Percentiles rank a stretch among this genome's conserved stretches.
Evolutionary conservation across 225 moss, liverwort and hornwort genomes (phyloP).

Genomic region (Polytrichum formosum): DNA sequence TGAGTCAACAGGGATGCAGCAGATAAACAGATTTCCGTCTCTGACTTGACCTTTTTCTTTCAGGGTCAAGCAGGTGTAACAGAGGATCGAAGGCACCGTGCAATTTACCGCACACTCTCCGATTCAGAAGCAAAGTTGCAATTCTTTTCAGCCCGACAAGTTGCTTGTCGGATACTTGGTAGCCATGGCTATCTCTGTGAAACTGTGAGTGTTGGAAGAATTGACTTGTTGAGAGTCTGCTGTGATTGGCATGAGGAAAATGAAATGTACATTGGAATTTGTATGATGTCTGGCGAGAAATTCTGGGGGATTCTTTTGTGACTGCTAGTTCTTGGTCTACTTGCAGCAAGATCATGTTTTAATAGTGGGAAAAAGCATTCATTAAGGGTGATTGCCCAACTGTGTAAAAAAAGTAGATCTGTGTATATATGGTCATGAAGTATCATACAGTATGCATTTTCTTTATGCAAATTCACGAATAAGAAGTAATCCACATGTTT

Average conservation of each 20-base stretch:
- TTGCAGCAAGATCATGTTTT: background rate
- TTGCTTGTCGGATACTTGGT: conserved; percentile 90
- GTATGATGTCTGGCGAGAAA: too few species aligned
- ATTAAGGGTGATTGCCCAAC: background rate
- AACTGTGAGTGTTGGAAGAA: conserved; percentile 31
- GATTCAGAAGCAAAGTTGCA: conserved; percentile 88
- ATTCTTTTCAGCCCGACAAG: conserved; percentile 84
- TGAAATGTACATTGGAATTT: too few species aligned
- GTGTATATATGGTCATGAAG: background rate
- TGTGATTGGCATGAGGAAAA: background rate
- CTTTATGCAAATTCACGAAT: background rate
- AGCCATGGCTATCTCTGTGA: conserved; percentile 88
- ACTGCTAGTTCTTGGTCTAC: background rate
- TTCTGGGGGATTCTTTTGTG: background rate
- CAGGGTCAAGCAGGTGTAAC: conserved; percentile 87
- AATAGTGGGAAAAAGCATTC: background rate
- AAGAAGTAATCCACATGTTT: too few species aligned
- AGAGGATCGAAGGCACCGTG: conserved; percentile 87
- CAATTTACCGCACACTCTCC: conserved; percentile 71
- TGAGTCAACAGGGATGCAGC: too few species aligned
- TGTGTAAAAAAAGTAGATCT: background rate
- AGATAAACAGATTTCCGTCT: too few species aligned
- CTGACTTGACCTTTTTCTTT: background rate
- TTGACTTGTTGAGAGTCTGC: background rate
- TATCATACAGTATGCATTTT: background rate